Conservation (phyloP, 495 filamentous ascomycete species). For the Annulohypoxylon nitens region DNA sequence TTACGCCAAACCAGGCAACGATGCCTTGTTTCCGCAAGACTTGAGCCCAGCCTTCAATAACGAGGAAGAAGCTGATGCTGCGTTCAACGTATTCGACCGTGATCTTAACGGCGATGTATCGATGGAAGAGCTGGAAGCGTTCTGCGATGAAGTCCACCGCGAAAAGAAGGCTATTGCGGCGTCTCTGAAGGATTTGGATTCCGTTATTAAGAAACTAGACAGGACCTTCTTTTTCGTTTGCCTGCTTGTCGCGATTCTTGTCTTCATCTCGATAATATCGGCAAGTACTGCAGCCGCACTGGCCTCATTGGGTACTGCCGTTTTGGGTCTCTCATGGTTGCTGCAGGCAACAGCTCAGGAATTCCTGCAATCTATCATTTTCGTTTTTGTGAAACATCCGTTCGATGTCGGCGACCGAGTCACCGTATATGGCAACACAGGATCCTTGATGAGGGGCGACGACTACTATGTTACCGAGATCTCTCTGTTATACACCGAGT, state of each 20-base stretch:
- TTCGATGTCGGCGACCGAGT: slow-evolving; percentile 98
- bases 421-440: slow-evolving; percentile 90
- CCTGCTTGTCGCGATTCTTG: slow-evolving; percentile 78
- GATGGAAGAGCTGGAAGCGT: slow-evolving; percentile 93
- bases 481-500: slow-evolving; percentile 94
- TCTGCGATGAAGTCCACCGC: slow-evolving; percentile 93
- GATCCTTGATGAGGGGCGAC: slow-evolving; percentile 79
- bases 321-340: slow-evolving; percentile 91
- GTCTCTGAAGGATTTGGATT: slow-evolving; percentile 93
- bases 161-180: slow-evolving; percentile 97
- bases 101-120: slow-evolving; percentile 98
- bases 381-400: slow-evolving; percentile 98
- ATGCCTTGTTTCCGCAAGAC: slow-evolving; percentile 82
- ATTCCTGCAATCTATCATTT: slow-evolving; percentile 89
- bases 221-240: slow-evolving; percentile 90
- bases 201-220: slow-evolving; percentile 92
- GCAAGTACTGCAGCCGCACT: slow-evolving; percentile 86
- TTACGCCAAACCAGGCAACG: slow-evolving; percentile 78
- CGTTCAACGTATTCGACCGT: slow-evolving; percentile 94
- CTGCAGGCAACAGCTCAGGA: slow-evolving; percentile 94
- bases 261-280: slow-evolving; percentile 90
- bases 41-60: slow-evolving; percentile 84
- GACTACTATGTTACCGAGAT: slow-evolving; percentile 98
- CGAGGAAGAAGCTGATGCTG: slow-evolving; percentile 88
- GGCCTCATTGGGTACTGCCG: slow-evolving; percentile 85